These are phyloP conservation scores for Pseudopyricularia cyperi DNA, from an alignment of 2,329 filamentous ascomycete genomes.

Conservation along the genomic window DNA sequence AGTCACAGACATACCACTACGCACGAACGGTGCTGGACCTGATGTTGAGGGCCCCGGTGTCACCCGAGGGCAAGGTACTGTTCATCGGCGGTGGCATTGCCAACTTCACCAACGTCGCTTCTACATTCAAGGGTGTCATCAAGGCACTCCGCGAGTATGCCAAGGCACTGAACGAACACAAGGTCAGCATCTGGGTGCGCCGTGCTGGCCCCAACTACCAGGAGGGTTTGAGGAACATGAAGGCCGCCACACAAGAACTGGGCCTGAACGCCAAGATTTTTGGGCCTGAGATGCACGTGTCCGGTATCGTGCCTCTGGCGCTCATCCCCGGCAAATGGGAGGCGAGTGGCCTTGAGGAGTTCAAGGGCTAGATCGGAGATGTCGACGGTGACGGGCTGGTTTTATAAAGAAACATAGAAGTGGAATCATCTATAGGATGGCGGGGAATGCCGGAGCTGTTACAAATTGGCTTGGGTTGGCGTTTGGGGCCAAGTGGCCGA, in stretches of 20 bases:
- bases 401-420: not conserved
- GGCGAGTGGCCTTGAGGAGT: slow-evolving; percentile 48
- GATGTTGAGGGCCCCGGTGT: slow-evolving; percentile 81
- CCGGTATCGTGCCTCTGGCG: slow-evolving; percentile 88
- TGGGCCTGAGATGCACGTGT: slow-evolving; percentile 84
- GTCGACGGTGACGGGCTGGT: not conserved
- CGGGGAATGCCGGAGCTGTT: not conserved
- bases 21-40: slow-evolving; percentile 92
- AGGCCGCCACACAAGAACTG: slow-evolving; percentile 86
- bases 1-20: slow-evolving; percentile 99
- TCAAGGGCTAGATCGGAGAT: slow-evolving; percentile 32
- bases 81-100: slow-evolving; percentile 99
- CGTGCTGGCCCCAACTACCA: slow-evolving; percentile 95
- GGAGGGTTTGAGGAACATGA: slow-evolving; percentile 99
- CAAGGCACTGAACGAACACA: slow-evolving; percentile 81
- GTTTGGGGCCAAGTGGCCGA: not conserved
- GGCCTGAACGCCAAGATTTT: slow-evolving; percentile 59
- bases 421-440: not conserved
- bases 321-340: slow-evolving; percentile 56
- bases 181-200: slow-evolving; percentile 92
- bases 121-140: slow-evolving; percentile 99
- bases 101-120: slow-evolving; percentile 99
- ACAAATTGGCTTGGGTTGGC: not conserved
- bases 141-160: slow-evolving; percentile 86
- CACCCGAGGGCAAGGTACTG: slow-evolving; percentile 89